Evolutionary conservation across 768 basidiomycete species (phyloP).

Genomic region (Porphyrellus cyaneotinctus): DNA sequence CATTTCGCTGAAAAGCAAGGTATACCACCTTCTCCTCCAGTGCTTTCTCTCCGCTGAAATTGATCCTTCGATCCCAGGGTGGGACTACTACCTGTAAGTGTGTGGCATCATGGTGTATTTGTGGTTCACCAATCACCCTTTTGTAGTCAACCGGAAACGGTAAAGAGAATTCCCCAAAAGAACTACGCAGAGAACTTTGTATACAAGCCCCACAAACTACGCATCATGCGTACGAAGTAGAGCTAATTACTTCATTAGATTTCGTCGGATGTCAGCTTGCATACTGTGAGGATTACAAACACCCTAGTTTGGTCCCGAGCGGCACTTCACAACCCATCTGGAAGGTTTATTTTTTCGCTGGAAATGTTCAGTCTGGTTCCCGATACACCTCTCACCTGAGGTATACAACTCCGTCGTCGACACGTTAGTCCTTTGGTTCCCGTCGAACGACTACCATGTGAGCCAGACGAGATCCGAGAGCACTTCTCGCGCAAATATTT

Average conservation of each 20-base stretch:
- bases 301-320: too few species aligned
- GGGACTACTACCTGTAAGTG: constrained; percentile 88
- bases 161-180: constrained; percentile 77
- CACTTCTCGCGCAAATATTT: neutral
- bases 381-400: neutral
- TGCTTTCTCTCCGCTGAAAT: neutral
- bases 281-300: neutral
- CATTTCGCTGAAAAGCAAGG: constrained; percentile 98
- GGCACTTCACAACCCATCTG: too few species aligned
- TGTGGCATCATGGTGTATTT: constrained; percentile 6
- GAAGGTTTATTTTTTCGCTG: too few species aligned
- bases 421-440: neutral
- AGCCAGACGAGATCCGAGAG: neutral
- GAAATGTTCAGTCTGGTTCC: neutral
- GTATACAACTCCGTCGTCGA: neutral
- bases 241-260: constrained; percentile 19
- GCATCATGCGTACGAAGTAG: constrained; percentile 91
- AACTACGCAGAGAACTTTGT: constrained; percentile 89
- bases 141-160: constrained; percentile 52
- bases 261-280: neutral
- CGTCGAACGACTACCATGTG: neutral
- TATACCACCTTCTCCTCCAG: constrained; percentile 25
- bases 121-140: constrained; percentile 1
- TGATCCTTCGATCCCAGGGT: constrained; percentile 47
- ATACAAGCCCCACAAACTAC: constrained; percentile 73